Conservation (phyloP, 2,329 filamentous ascomycete genomes). For the Myriosclerotinia scirpicola region DNA sequence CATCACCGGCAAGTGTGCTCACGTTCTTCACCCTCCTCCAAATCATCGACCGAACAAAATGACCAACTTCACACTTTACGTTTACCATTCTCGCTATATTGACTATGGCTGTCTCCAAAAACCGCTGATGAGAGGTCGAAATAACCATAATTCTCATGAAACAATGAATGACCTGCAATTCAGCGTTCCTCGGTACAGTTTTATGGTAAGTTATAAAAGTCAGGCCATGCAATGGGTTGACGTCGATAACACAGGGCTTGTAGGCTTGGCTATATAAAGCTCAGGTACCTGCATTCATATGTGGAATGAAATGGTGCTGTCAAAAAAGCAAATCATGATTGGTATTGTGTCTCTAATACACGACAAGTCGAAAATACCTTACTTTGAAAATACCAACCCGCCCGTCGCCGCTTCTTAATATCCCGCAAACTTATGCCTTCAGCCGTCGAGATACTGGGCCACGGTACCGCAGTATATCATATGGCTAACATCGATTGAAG, state of each 20-base stretch:
- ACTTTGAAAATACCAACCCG: background rate
- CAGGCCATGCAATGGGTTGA: background rate
- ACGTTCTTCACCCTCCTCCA: background rate
- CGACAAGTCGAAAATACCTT: background rate
- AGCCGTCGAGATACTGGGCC: too few relatives aligned
- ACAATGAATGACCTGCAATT: background rate
- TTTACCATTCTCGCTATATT: background rate
- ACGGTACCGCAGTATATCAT: too few relatives aligned
- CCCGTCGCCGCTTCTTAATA: background rate
- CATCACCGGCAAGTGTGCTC: background rate
- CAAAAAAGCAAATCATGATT: background rate
- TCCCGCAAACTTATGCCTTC: background rate
- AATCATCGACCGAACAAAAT: background rate
- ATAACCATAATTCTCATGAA: background rate
- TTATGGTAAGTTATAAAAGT: background rate
- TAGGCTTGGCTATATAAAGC: background rate
- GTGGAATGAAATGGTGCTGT: background rate
- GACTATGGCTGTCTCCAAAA: background rate
- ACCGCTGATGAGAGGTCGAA: too few relatives aligned
- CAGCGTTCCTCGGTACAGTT: background rate
- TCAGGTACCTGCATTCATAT: background rate
- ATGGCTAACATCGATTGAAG: background rate
- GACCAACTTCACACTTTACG: too few relatives aligned
- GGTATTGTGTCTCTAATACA: too few relatives aligned
- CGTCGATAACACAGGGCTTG: background rate